Base-by-base conservation (phyloP, 2,329 filamentous ascomycete genomes). In the Fusarium irregulare region DNA sequence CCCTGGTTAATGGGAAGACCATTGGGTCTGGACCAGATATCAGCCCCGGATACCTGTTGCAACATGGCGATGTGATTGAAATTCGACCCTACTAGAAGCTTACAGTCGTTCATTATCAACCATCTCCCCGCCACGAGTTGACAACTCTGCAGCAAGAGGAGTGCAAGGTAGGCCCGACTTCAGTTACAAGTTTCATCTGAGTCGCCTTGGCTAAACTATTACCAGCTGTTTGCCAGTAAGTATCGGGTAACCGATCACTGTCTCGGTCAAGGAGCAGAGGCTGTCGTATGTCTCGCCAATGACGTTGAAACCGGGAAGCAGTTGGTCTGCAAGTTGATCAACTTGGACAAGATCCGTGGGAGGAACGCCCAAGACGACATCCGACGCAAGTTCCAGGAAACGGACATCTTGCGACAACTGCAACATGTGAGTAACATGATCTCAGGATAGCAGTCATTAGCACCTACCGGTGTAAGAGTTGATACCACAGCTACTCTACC, bases 281-380 rank as follows among this genome's bases (percentile, higher is more conserved):
- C 76, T 16, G 66, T 73, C 18, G 80, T 82, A 14, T 80, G 78
- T 49, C 71, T 82, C 9, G 78, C 81, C 10, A 75, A 84, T 4
- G 83, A 92, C 18, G 76, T 80, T 25, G 77, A 76, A 9, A 87
- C 85, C 1, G 82, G 83, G 40, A 84, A 83, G 58, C 91, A 93
- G 72, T 69, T 92, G 21, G 90, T 90, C 13, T 93, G 91, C 81
- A 93, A 93, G 73, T 78, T 92, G 11, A 81, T 92, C 54, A 81
- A 87, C 56, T 73, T 91, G 4, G 80, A 81, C 32, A 70, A 69
- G 8, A 53, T 79, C 7, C 66, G 71, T 56, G 74, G 56, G 46
- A 75, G 67, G 57, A 74, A 72, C n/a, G 61, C 60, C 30, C 70
- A 66, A n/a, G 72, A 73, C 44, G 72, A 78, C 6, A 69, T 80